phyloP scores from a whole-genome alignment of 352 stramenopile species.

The Saprolegnia diclina region DNA sequence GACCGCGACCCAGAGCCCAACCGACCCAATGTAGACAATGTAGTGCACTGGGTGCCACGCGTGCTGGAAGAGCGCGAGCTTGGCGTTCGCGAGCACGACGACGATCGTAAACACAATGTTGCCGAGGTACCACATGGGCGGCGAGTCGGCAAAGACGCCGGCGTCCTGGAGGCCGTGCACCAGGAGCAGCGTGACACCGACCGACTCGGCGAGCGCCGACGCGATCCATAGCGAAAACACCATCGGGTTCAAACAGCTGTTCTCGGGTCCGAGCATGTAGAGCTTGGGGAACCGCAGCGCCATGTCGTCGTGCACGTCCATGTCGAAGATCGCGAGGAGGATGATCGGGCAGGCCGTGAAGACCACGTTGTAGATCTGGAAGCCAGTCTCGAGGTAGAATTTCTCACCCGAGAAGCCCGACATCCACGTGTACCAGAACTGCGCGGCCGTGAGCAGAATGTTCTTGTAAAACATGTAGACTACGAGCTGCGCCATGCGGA shows the following conservation, averaged over 20 bases:
- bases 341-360: conserved; percentile 69
- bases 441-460: conserved; percentile 62
- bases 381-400: conserved; percentile 72
- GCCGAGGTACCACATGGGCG: conserved; percentile 69
- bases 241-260: conserved; percentile 59
- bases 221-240: conserved; percentile 67
- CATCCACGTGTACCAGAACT: conserved; percentile 74
- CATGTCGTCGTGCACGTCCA: conserved; percentile 61
- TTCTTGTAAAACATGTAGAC: conserved; percentile 95
- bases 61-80: conserved; percentile 77
- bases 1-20: conserved; percentile 57
- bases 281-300: conserved; percentile 67
- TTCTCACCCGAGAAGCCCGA: conserved; percentile 77
- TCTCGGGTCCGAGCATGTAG: conserved; percentile 49
- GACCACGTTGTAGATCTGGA: conserved; percentile 76
- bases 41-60: conserved; percentile 68
- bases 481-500: conserved; percentile 83
- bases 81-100: conserved; percentile 64
- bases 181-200: conserved; percentile 58
- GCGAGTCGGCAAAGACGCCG: conserved; percentile 35
- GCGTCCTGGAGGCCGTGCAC: conserved; percentile 40
- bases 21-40: conserved; percentile 48
- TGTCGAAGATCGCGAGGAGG: conserved; percentile 58
- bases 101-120: conserved; percentile 80
- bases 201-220: conserved; percentile 62